A percentile compares a stretch with the other conserved stretches of the same genome.
phyloP scores from a whole-genome alignment of 768 basidiomycete species.

The Lentinus brumalis region DNA sequence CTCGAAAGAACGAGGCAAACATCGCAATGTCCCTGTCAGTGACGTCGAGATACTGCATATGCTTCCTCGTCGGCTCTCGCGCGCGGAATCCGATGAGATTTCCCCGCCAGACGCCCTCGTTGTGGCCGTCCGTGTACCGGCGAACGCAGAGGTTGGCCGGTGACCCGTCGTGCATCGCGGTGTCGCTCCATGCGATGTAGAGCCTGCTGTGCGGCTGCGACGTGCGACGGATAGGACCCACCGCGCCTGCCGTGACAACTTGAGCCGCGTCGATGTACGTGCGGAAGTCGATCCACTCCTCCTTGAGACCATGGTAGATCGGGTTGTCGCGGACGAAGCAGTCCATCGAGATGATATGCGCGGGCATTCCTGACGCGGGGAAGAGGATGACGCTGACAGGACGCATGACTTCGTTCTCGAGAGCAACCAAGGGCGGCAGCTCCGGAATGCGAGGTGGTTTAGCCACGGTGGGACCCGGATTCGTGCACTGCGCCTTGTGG shows the following conservation, averaged over 20 bases:
- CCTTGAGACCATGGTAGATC: constrained; percentile 3
- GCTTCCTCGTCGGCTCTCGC: constrained; percentile 6
- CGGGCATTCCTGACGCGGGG: constrained; percentile 3
- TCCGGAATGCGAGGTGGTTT: neutral
- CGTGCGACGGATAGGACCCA: neutral
- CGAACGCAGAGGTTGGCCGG: constrained; percentile 4
- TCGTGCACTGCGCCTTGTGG: neutral
- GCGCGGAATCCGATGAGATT: constrained; percentile 4
- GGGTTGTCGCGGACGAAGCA: neutral
- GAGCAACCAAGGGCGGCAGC: too few relatives aligned
- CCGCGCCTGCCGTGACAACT: neutral
- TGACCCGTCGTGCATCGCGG: neutral
- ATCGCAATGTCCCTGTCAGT: constrained; percentile 1
- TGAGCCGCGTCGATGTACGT: neutral
- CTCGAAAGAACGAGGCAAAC: constrained; percentile 1
- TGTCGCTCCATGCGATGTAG: neutral
- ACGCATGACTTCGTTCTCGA: neutral
- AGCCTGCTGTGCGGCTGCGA: neutral
- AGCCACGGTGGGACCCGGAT: neutral
- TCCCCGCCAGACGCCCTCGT: neutral
- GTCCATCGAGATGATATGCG: neutral
- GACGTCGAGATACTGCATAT: constrained; percentile 9
- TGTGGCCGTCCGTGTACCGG: constrained; percentile 1
- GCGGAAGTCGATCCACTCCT: constrained; percentile 3
- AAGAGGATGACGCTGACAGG: constrained; percentile 3